Evolutionary conservation across 2,329 filamentous ascomycete genomes (phyloP).

Genomic region (Aspergillus pseudoviridinutans): DNA sequence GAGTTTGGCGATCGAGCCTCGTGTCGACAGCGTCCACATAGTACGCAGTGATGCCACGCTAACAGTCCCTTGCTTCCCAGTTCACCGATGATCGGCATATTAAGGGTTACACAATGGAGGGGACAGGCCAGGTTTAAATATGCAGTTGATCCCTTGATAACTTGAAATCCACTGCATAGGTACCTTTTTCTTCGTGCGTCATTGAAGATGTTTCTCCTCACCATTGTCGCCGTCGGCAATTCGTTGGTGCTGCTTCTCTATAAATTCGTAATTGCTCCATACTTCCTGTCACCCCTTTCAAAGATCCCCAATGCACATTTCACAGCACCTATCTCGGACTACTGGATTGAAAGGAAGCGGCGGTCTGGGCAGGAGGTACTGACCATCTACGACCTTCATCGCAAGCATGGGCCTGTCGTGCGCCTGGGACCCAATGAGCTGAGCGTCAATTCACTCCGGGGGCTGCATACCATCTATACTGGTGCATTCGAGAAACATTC

Average conservation of each 20-base stretch:
- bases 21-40: neutral
- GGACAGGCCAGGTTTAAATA: neutral
- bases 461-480: constrained; percentile 57
- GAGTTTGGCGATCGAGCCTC: neutral
- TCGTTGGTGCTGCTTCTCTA: constrained; percentile 13
- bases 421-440: constrained; percentile 61
- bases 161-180: neutral
- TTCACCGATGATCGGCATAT: neutral
- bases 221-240: neutral
- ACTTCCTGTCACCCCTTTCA: constrained; percentile 55
- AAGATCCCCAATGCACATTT: constrained; percentile 62
- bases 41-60: neutral
- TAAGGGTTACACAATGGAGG: neutral
- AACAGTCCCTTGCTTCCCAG: neutral
- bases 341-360: constrained; percentile 61
- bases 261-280: constrained; percentile 22
- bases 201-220: neutral
- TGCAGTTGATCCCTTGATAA: neutral
- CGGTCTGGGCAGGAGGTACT: constrained; percentile 54
- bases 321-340: constrained; percentile 53
- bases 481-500: constrained; percentile 65
- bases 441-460: constrained; percentile 60
- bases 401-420: constrained; percentile 53
- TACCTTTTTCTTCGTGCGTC: neutral
- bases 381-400: constrained; percentile 54